phyloP scores from a whole-genome alignment of 2,329 filamentous ascomycete genomes.

The Sporothrix inflata region DNA sequence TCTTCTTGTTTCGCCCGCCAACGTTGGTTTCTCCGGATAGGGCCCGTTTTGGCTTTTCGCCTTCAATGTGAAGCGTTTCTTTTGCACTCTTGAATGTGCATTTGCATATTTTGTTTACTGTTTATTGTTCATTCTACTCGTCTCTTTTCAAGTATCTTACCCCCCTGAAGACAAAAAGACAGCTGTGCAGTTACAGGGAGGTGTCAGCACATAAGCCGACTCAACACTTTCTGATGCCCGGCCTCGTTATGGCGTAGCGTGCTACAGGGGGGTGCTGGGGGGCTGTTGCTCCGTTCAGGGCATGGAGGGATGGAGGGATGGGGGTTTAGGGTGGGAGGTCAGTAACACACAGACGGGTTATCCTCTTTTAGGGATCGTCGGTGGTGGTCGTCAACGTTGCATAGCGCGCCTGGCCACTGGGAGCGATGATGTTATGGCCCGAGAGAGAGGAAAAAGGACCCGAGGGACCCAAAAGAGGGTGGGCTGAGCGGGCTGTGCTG shows the following conservation, averaged over 20 bases:
- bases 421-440: conserved; percentile 39
- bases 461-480: conserved; percentile 5
- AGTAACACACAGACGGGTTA: conserved; percentile 6
- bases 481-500: conserved; percentile 26
- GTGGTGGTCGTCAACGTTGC: conserved; percentile 36
- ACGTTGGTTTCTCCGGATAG: not conserved
- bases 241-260: conserved; percentile 2
- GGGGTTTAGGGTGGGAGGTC: not conserved
- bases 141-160: not conserved
- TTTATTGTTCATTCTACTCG: not conserved
- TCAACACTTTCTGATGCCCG: conserved; percentile 6
- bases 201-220: not conserved
- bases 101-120: too few species aligned
- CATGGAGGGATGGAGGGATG: not conserved
- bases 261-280: conserved; percentile 8
- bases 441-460: not conserved
- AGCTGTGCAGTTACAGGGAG: not conserved
- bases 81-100: too few species aligned
- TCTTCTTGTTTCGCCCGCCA: not conserved
- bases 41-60: not conserved
- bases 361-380: conserved; percentile 16
- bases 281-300: conserved; percentile 12
- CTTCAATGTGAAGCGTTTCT: too few species aligned
- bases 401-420: conserved; percentile 32
- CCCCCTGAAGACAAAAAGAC: too few species aligned